Evolutionary conservation across 306 rosid genomes (phyloP), one percentile per base, ranked within the genome.

Genomic region (Rubus idaeus): DNA sequence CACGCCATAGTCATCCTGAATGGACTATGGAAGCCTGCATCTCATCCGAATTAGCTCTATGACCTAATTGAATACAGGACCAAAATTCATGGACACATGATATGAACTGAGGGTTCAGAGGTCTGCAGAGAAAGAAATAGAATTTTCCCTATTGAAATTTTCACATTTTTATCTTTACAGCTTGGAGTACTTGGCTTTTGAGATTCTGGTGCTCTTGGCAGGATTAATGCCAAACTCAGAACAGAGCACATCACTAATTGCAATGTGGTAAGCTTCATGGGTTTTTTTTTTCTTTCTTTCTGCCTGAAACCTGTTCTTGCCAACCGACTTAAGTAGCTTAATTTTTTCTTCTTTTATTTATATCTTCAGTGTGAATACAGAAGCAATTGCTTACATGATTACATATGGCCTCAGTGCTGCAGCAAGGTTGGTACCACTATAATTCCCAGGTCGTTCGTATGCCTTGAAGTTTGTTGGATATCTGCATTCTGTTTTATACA

Each of bases 111-210:
- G 45, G 23, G 13, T 37, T 18, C 50, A 49, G 7, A 69, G 42
- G 26, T 26, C 47, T 69, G 57, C 53, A 26, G 53, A 70, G 20
- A 2, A n/a, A 49, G 41, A 20, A 35, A 35, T 40, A 17, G 9
- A 16, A 26, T 39, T 47, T 65, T 8, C 21, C 58, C 18, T 39
- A 14, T 20, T 53, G n/a, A 56, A 16, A 42, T 51, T 12, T 14
- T 47, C 16, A 11, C 44, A 47, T 13, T 73, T 10, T 46, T 17
- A 23, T 49, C 56, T 73, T 85, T 81, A 79, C 73, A 94, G 98
- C 84, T 89, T 92, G 93, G 98, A 91, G 88, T 86, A 87, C 60
- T 91, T 95, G 97, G 98, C 95, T 51, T 92, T 94, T 42, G 97
- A 94, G 83, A 79, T 89, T 84, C 75, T 94, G 79, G 97, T 92